Evolutionary conservation across 257 asterid species (phyloP).

Genomic region (Thymus quinquecostatus): DNA sequence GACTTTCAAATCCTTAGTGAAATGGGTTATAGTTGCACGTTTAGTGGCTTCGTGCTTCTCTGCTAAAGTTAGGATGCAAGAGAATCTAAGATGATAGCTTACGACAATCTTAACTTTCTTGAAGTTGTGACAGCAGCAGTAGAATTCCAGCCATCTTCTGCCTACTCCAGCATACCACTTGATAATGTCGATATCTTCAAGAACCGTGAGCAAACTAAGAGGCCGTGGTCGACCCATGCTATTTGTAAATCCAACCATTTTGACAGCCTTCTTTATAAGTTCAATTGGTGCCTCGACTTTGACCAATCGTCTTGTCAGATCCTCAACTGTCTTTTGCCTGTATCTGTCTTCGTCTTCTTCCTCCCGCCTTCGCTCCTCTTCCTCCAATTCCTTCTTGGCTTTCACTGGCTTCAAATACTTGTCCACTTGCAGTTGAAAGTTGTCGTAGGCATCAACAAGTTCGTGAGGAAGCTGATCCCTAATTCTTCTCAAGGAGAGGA

Average conservation of each 20-base stretch:
- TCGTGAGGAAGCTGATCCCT: slow-evolving; percentile 80
- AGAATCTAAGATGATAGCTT: slow-evolving; percentile 81
- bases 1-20: slow-evolving; percentile 75
- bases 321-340: slow-evolving; percentile 64
- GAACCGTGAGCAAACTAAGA: slow-evolving; percentile 66
- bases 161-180: slow-evolving; percentile 96
- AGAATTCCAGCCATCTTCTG: slow-evolving; percentile 85
- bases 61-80: slow-evolving; percentile 81
- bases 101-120: slow-evolving; percentile 62
- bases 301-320: slow-evolving; percentile 64
- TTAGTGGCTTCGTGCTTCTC: slow-evolving; percentile 92
- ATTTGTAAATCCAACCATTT: slow-evolving; percentile 71
- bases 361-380: slow-evolving; percentile 53
- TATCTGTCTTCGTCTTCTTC: slow-evolving; percentile 74
- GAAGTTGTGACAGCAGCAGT: slow-evolving; percentile 86
- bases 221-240: slow-evolving; percentile 98
- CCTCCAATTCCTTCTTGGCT: slow-evolving; percentile 65
- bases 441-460: slow-evolving; percentile 74
- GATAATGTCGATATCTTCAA: slow-evolving; percentile 80
- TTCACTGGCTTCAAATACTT: slow-evolving; percentile 68
- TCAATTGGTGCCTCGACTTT: slow-evolving; percentile 87
- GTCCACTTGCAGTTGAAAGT: slow-evolving; percentile 73
- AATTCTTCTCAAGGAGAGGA: slow-evolving; percentile 69
- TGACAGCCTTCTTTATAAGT: slow-evolving; percentile 61
- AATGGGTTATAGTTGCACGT: slow-evolving; percentile 70